A percentile compares a stretch with the other conserved stretches of the same genome.
Conservation (phyloP, 805 yeast genomes). For the Hanseniaspora clermontiae region DNA sequence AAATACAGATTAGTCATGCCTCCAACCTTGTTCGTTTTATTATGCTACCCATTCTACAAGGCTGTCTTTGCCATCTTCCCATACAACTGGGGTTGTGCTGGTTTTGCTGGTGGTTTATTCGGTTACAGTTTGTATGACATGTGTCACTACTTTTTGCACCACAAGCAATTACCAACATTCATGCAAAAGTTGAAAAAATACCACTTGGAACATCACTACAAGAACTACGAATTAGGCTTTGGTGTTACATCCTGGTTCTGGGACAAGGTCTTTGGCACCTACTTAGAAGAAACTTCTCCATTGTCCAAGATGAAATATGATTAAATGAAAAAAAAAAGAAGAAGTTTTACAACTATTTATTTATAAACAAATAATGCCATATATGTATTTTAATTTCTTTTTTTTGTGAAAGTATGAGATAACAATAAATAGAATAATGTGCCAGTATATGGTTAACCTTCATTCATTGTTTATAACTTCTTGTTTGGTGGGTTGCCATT, state of each 20-base stretch:
- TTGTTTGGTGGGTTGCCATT: too few species aligned
- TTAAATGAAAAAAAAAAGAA: conserved; percentile 9
- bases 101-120: conserved; percentile 89
- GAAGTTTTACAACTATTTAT: neutral
- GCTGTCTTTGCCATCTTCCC: conserved; percentile 69
- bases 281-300: conserved; percentile 36
- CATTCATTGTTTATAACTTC: too few species aligned
- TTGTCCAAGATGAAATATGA: conserved; percentile 28
- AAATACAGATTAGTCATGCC: conserved; percentile 87
- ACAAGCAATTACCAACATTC: conserved; percentile 63
- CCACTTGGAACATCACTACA: conserved; percentile 95
- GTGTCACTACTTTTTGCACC: conserved; percentile 91
- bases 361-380: neutral
- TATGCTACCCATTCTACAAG: conserved; percentile 70
- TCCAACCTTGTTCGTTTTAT: conserved; percentile 63
- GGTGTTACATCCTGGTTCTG: conserved; percentile 92
- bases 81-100: conserved; percentile 72
- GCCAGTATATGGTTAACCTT: too few species aligned
- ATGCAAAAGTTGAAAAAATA: conserved; percentile 72
- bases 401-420: conserved; percentile 16
- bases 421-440: conserved; percentile 24
- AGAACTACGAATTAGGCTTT: conserved; percentile 90
- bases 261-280: conserved; percentile 86
- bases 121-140: conserved; percentile 88
- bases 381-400: neutral